Evolutionary conservation across 2,329 filamentous ascomycete species (phyloP).

Genomic region (Colletotrichum sp.): DNA sequence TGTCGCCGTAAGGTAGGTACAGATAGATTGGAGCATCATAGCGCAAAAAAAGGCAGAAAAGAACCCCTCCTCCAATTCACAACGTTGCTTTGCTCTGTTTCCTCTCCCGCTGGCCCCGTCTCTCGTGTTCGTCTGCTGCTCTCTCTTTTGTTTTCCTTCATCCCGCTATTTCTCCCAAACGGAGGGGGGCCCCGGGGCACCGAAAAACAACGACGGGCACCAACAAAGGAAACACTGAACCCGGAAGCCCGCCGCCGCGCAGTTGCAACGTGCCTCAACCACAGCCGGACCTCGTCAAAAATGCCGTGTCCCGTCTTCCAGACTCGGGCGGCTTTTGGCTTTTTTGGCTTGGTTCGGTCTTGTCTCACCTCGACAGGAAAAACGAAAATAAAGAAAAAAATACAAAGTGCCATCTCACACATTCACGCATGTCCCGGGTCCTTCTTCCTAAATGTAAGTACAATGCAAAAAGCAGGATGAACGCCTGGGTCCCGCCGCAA

Average conservation of each 20-base stretch:
- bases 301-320: not conserved
- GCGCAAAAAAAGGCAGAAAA: not conserved
- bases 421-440: not conserved
- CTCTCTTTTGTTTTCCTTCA: not conserved
- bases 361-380: conserved; percentile 10
- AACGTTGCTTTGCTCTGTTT: not conserved
- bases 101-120: not conserved
- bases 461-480: not conserved
- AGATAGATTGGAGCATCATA: conserved; percentile 5
- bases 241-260: conserved; percentile 10
- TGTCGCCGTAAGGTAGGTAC: not conserved
- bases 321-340: conserved; percentile 1
- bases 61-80: not conserved
- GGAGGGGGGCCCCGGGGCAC: not conserved
- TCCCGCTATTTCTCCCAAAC: not conserved
- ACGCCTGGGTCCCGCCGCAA: not conserved
- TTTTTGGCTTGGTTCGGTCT: not conserved
- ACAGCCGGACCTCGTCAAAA: not conserved
- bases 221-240: not conserved
- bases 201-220: not conserved
- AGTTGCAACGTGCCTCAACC: conserved; percentile 17
- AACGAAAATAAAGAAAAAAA: not conserved
- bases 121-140: not conserved
- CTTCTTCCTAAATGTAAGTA: not conserved
- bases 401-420: not conserved